These are phyloP conservation scores for Persicaria tinctoria DNA, from an alignment of 148 eudicot genomes.

Conservation along the genomic window DNA sequence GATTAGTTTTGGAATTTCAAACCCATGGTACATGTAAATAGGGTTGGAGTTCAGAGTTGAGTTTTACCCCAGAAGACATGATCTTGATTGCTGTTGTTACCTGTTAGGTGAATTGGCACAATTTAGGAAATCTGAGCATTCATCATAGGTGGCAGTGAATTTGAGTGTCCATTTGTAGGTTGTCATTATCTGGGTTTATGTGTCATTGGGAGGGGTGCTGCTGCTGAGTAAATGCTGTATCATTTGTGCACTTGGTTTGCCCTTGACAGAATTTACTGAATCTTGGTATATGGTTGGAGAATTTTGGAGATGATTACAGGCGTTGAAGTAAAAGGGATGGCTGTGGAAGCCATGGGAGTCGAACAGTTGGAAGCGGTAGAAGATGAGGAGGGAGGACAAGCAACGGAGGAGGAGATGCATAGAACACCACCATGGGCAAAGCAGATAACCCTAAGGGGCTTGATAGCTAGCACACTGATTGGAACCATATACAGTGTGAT, in stretches of 20 bases:
- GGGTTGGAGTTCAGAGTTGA: neutral
- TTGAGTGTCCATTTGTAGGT: slow-evolving; percentile 3
- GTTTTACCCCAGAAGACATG: neutral
- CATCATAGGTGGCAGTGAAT: neutral
- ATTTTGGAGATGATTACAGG: neutral
- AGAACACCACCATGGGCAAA: slow-evolving; percentile 63
- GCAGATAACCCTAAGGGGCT: slow-evolving; percentile 60
- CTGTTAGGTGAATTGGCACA: neutral
- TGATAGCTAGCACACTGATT: slow-evolving; percentile 43
- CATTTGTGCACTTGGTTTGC: neutral
- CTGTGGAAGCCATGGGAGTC: slow-evolving; percentile 1
- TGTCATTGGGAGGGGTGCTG: slow-evolving; percentile 4
- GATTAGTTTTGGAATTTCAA: neutral
- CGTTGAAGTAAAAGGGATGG: neutral
- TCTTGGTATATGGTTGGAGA: neutral
- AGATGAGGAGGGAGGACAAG: neutral
- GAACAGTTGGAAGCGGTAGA: neutral
- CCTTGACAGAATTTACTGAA: neutral
- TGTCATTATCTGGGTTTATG: neutral
- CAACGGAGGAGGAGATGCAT: slow-evolving; percentile 7
- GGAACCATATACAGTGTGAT: slow-evolving; percentile 60
- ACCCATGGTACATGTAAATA: neutral
- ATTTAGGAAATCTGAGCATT: neutral
- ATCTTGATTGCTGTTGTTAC: neutral
- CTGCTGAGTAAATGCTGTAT: neutral